Base-by-base conservation (phyloP, 169 alveolate genomes). In the Eimeria necatrix region DNA sequence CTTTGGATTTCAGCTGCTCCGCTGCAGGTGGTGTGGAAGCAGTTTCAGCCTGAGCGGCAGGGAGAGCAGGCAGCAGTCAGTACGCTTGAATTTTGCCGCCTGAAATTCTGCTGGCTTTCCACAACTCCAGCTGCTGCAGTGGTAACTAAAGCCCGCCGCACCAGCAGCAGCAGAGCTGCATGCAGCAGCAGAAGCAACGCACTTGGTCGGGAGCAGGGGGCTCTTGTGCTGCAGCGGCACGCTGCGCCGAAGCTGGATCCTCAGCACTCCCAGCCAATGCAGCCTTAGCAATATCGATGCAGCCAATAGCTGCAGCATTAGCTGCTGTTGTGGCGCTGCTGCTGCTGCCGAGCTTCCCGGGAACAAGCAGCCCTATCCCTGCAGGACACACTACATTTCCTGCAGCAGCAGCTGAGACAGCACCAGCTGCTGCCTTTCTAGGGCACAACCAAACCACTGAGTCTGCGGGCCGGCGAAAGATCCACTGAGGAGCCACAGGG, bases 291-390 rank as follows among this genome's bases (percentile, higher is more conserved):
- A 51, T 61, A 16, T 51, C 8, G 22, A 80, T 80, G 70, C 70
- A 32, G 64, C 51, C 89, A 3, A 80, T 9, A 20, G 89, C 89
- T 3, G 89, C 89, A 6, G 89, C 0, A 16, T 46, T 68, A 18
- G 89, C 89, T 32, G 89, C 89, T 3, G 89, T 56, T 3, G 89
- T 71, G 8, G 70, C 89, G 68, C 20, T 56, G 68, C 68, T 56
- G 68, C 68, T 18, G 68, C 68, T 18, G 22, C 68, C 20, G 68
- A 14, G 22, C 20, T 56, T 56, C 22, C 20, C 68, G 68, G 68
- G 68, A 18, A 56, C 22, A 14, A 56, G 68, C 0, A 56, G 2
- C 68, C 22, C 68, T 0, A 18, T 56, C 68, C 2, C 68, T 2
- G 22, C 68, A 14, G 68, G 68, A 10, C 68, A 56, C 68, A 10